These are phyloP conservation scores for Coelastrella sp. DNA, from an alignment of 139 green algal genomes.

Conservation along the genomic window DNA sequence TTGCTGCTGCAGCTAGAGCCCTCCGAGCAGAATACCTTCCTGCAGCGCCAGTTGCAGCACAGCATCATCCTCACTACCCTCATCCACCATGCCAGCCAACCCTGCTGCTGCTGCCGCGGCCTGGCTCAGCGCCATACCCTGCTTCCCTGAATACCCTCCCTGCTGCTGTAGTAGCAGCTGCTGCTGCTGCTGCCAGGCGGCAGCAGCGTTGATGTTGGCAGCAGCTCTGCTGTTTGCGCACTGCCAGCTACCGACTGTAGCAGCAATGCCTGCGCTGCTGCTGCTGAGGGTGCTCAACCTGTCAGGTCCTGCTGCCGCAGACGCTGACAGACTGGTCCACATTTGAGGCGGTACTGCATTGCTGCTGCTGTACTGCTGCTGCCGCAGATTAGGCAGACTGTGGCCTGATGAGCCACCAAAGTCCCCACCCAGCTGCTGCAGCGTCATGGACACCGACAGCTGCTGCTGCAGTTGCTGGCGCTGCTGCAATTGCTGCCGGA, in stretches of 20 bases:
- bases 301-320: neutral
- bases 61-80: conserved; percentile 1
- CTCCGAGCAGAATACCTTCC: conserved; percentile 8
- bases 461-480: conserved; percentile 20
- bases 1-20: neutral
- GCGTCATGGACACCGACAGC: neutral
- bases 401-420: neutral
- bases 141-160: neutral
- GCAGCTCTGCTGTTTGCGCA: neutral
- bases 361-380: neutral
- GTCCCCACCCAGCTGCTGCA: neutral
- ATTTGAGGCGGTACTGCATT: neutral
- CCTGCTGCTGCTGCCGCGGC: neutral
- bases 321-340: neutral
- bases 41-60: conserved; percentile 22
- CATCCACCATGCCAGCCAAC: neutral
- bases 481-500: neutral
- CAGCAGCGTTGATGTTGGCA: neutral
- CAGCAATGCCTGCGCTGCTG: neutral
- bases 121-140: neutral
- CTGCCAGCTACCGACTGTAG: neutral
- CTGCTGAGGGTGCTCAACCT: neutral
- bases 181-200: neutral
- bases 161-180: neutral
- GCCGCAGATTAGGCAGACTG: neutral